Percentiles rank a stretch among this genome's conserved stretches.
These are phyloP conservation scores for Amborella trichopoda DNA, from an alignment of 164 flowering plant genomes.

Conservation along the genomic window DNA sequence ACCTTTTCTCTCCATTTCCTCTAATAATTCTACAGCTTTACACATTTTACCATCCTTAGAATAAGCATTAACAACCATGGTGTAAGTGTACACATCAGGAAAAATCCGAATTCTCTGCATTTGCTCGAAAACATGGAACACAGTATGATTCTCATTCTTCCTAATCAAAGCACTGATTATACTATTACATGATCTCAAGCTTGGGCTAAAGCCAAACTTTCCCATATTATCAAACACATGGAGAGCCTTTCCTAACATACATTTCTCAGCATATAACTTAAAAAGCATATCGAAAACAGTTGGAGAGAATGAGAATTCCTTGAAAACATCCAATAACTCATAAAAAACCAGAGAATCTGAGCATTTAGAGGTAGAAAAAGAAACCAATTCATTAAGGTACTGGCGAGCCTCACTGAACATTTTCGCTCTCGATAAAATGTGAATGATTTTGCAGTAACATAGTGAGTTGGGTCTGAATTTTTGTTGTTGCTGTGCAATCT, in stretches of 20 bases:
- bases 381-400: constrained; percentile 37
- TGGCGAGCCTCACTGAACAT: constrained; percentile 42
- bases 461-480: constrained; percentile 42
- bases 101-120: constrained; percentile 41
- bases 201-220: constrained; percentile 48
- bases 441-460: constrained; percentile 53
- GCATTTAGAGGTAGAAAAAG: constrained; percentile 11
- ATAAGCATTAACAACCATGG: constrained; percentile 67
- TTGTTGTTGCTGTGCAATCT: constrained; percentile 37
- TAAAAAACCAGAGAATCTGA: constrained; percentile 25
- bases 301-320: constrained; percentile 54
- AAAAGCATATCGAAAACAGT: constrained; percentile 82
- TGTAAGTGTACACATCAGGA: constrained; percentile 63
- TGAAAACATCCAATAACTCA: constrained; percentile 48
- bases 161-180: constrained; percentile 59
- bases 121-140: constrained; percentile 51
- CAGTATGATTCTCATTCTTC: constrained; percentile 21
- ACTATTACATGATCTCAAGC: constrained; percentile 72
- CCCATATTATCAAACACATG: constrained; percentile 85
- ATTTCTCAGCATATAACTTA: constrained; percentile 51
- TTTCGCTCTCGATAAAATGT: constrained; percentile 56
- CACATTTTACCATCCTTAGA: constrained; percentile 51
- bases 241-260: constrained; percentile 51
- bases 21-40: constrained; percentile 36
- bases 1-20: constrained; percentile 52